Conservation (phyloP, 768 basidiomycete species). For the Rhizopogon vulgaris region DNA sequence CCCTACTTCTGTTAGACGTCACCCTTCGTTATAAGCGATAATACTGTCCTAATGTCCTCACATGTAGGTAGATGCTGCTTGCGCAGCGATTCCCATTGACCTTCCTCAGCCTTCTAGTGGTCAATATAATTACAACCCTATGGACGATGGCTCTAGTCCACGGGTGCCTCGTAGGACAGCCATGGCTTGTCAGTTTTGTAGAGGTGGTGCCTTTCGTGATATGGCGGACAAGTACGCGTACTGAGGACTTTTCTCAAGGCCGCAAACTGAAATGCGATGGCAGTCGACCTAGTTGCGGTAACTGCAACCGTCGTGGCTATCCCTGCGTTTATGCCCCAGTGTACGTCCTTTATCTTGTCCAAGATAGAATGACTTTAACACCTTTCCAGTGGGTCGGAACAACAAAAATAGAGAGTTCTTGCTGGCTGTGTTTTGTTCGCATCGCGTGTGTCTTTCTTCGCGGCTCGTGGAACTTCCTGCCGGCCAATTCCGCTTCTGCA, state of each 20-base stretch:
- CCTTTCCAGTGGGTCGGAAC: conserved; percentile 17
- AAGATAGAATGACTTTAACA: conserved; percentile 9
- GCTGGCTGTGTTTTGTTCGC: conserved; percentile 13
- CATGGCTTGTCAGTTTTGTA: conserved; percentile 73
- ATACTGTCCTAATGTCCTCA: conserved; percentile 16
- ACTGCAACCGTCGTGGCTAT: conserved; percentile 55
- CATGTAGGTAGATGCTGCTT: conserved; percentile 10
- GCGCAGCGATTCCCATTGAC: neutral
- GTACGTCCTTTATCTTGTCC: conserved; percentile 34
- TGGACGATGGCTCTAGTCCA: conserved; percentile 15
- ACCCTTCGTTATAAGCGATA: conserved; percentile 1
- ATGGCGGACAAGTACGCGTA: neutral
- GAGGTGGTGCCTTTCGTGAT: conserved; percentile 36
- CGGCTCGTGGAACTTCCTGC: conserved; percentile 16
- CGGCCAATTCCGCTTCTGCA: conserved; percentile 6
- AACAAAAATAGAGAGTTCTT: conserved; percentile 23
- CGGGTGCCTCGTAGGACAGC: conserved; percentile 42
- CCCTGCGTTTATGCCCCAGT: conserved; percentile 61
- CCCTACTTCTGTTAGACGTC: conserved; percentile 1
- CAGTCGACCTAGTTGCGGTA: conserved; percentile 52
- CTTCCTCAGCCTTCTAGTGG: conserved; percentile 1
- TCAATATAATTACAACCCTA: conserved; percentile 9
- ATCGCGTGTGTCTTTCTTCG: conserved; percentile 7
- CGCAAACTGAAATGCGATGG: conserved; percentile 75
- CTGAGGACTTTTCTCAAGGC: conserved; percentile 30